Evolutionary conservation across 805 yeast genomes (phyloP), one percentile per base, ranked within the genome.

Genomic region (Candida hispaniensis): DNA sequence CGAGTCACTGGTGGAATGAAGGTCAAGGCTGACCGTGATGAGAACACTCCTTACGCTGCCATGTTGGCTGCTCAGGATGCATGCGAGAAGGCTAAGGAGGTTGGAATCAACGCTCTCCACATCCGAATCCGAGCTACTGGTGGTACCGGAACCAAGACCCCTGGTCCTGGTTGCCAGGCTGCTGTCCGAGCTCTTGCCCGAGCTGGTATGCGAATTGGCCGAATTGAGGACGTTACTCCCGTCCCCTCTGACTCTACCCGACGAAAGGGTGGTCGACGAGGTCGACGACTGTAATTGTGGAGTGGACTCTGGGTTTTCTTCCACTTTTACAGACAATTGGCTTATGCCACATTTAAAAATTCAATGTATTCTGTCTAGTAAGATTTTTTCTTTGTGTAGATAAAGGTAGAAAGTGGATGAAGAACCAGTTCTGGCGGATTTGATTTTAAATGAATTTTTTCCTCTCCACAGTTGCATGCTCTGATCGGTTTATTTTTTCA

Each of bases 191-290:
- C 97, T 64, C 71, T 88, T 61, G 97, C 99, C 61, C 86, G 99
- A 79, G 85, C 97, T 54, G 99, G 99, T 67, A 75, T 91, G 70
- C 86, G 94, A 79, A 91, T 91, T 55, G 99, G 99, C 60, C 85
- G 99, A 73, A 91, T 91, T 58, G 99, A 93, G 76, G 99, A 91
- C 69, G 98, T 91, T 55, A 91, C 99, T 56, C 98, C 98, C 69
- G 86, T 91, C 60, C 99, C 99, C 69, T 91, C 98, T 56, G 99
- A 91, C 71, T 86, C 97, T 60, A 93, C 98, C 69, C 91, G 99
- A 80, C 82, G 88, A 83, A 93, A 91, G 93, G 98, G 98, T 83
- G 99, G 99, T 82, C 91, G 98, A 77, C 86, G 99, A 79, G 99
- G 99, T 88, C 88, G 98, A 79, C 85, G 99, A 81, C 79, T 86